These are phyloP conservation scores for Leptomonas pyrrhocoris DNA, from an alignment of 208 protist genomes.

Conservation along the genomic window DNA sequence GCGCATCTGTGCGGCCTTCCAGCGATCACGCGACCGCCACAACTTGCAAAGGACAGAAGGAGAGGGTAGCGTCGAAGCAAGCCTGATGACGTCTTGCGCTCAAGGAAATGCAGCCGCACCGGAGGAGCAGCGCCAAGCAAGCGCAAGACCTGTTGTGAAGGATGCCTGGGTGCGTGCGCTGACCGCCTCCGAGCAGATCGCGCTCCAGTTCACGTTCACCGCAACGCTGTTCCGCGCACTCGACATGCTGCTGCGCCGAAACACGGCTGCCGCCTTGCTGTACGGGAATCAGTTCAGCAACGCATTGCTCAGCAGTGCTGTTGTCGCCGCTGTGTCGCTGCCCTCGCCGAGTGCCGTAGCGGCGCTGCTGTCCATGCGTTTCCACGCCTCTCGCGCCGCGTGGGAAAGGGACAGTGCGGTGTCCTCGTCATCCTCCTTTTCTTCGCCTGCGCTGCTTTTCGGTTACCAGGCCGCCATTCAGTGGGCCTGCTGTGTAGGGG, in stretches of 20 bases:
- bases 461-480: slow-evolving; percentile 25
- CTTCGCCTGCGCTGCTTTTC: slow-evolving; percentile 21
- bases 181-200: slow-evolving; percentile 58
- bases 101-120: neutral
- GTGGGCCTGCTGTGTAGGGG: slow-evolving; percentile 32
- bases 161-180: slow-evolving; percentile 60
- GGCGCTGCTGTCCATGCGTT: slow-evolving; percentile 24
- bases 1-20: slow-evolving; percentile 27
- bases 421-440: neutral
- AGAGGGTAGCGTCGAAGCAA: neutral
- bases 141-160: slow-evolving; percentile 20
- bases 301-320: slow-evolving; percentile 18
- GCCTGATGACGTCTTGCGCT: neutral
- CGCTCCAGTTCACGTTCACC: slow-evolving; percentile 69
- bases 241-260: slow-evolving; percentile 28
- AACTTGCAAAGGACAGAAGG: neutral
- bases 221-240: slow-evolving; percentile 43
- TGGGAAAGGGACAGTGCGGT: neutral
- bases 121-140: neutral
- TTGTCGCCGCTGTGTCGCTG: slow-evolving; percentile 19
- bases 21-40: neutral
- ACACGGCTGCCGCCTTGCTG: slow-evolving; percentile 14
- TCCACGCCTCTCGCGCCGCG: slow-evolving; percentile 11
- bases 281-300: slow-evolving; percentile 21
- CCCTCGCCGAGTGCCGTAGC: slow-evolving; percentile 20